Conservation (phyloP, 495 filamentous ascomycete genomes). For the Tuber indicum region DNA sequence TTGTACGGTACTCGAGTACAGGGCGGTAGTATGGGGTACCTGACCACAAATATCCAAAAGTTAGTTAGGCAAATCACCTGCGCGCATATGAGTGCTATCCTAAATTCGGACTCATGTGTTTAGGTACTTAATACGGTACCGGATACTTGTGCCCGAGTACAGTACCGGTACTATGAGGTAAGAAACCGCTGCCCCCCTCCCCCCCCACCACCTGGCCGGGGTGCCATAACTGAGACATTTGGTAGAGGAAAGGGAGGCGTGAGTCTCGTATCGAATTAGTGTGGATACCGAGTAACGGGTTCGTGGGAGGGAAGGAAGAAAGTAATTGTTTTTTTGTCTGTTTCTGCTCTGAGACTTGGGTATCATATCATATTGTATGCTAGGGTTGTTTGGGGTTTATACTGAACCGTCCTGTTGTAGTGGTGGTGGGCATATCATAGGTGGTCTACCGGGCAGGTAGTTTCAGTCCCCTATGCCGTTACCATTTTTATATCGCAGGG, state of each 20-base stretch:
- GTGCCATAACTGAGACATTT: background rate
- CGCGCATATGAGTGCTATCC: background rate
- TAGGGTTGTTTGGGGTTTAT: background rate
- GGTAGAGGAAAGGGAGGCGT: background rate
- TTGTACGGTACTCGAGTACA: background rate
- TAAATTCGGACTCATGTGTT: background rate
- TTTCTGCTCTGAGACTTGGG: constrained; percentile 27
- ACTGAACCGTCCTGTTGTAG: background rate
- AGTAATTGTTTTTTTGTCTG: constrained; percentile 17
- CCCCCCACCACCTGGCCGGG: background rate
- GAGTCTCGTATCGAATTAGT: background rate
- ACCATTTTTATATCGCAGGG: constrained; percentile 2
- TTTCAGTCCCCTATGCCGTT: background rate
- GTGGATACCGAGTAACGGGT: constrained; percentile 31
- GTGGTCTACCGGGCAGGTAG: background rate
- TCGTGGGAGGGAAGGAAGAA: constrained; percentile 11
- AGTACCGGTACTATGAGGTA: background rate
- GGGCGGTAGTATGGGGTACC: background rate
- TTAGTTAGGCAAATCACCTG: background rate
- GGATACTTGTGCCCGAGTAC: too few relatives aligned
- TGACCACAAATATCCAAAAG: background rate
- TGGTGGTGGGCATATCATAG: background rate
- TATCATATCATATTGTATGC: background rate
- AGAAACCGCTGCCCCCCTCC: background rate
- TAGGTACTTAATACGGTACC: background rate